These are phyloP conservation scores for Ogataea paraovalis DNA, from an alignment of 805 yeast genomes.

Conservation along the genomic window DNA sequence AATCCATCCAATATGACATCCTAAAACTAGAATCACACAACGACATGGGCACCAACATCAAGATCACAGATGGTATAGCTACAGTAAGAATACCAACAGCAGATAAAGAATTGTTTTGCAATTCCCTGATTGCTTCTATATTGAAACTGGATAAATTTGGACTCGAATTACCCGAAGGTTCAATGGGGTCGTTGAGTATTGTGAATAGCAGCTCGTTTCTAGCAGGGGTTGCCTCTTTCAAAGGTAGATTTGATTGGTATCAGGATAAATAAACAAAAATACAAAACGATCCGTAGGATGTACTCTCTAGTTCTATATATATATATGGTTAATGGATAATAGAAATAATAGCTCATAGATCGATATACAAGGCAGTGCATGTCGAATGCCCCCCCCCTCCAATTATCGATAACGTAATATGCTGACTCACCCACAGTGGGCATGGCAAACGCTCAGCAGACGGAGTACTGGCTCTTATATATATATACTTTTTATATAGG, in stretches of 20 bases:
- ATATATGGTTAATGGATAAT: background rate
- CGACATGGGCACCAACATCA: background rate
- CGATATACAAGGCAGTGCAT: too few species aligned
- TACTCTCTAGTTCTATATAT: background rate
- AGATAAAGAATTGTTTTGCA: constrained; percentile 17
- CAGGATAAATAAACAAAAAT: background rate
- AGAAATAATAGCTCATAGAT: too few species aligned
- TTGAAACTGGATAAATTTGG: constrained; percentile 11
- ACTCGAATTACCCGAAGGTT: background rate
- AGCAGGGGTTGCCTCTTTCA: constrained; percentile 16
- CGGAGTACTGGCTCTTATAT: too few species aligned
- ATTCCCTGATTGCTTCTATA: constrained; percentile 15
- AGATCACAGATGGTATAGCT: constrained; percentile 2
- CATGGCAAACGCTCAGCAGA: too few species aligned
- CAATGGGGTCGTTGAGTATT: constrained; percentile 11
- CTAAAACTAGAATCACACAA: constrained; percentile 5
- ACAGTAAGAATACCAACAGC: constrained; percentile 21
- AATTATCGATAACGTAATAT: too few species aligned
- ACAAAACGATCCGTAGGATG: background rate
- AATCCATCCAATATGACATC: constrained; percentile 25
- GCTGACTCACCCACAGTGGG: too few species aligned
- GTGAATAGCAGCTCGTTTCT: constrained; percentile 18
- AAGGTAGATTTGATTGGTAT: background rate
- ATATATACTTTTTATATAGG: too few species aligned
- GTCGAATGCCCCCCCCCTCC: too few species aligned